These are phyloP conservation scores for Aspergillus chevalieri DNA, from an alignment of 2,329 filamentous ascomycete species.

Conservation along the genomic window DNA sequence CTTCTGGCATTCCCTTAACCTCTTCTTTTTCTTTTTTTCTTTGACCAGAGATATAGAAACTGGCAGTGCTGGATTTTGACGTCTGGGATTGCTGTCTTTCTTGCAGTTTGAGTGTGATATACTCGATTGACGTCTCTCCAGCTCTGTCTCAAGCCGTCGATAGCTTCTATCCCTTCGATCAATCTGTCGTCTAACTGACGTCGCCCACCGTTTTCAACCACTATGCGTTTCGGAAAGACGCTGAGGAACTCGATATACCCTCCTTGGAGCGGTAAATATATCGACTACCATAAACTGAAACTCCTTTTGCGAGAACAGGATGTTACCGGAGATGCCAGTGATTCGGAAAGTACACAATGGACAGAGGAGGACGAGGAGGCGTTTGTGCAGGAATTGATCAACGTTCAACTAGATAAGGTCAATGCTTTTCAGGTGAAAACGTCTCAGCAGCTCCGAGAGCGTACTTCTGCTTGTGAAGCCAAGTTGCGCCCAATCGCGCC, in stretches of 20 bases:
- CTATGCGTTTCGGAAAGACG: slow-evolving; percentile 90
- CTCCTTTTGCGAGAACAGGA: slow-evolving; percentile 74
- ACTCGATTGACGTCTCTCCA: too few relatives aligned
- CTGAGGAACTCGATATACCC: slow-evolving; percentile 71
- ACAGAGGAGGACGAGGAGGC: slow-evolving; percentile 88
- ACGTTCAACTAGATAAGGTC: slow-evolving; percentile 91
- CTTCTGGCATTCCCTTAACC: too few relatives aligned
- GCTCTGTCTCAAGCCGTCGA: background rate
- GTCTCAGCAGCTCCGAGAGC: slow-evolving; percentile 73
- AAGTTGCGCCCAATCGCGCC: slow-evolving; percentile 55
- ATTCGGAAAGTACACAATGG: slow-evolving; percentile 62
- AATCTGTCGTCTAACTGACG: slow-evolving; percentile 1
- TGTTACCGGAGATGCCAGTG: slow-evolving; percentile 38
- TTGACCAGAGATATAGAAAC: too few relatives aligned
- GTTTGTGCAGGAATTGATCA: slow-evolving; percentile 93
- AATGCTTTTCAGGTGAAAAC: slow-evolving; percentile 78
- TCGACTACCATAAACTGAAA: slow-evolving; percentile 94
- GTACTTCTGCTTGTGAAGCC: slow-evolving; percentile 64
- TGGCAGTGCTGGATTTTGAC: too few relatives aligned
- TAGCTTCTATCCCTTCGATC: slow-evolving; percentile 1
- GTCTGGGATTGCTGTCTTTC: too few relatives aligned
- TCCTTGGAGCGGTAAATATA: slow-evolving; percentile 89
- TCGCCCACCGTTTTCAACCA: slow-evolving; percentile 14
- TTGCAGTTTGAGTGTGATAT: too few relatives aligned
- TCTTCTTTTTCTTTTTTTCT: too few relatives aligned